Percentiles rank a stretch among this genome's conserved stretches.
Conservation (phyloP, 176 grass and related monocot genomes). For the Oryza punctata region DNA sequence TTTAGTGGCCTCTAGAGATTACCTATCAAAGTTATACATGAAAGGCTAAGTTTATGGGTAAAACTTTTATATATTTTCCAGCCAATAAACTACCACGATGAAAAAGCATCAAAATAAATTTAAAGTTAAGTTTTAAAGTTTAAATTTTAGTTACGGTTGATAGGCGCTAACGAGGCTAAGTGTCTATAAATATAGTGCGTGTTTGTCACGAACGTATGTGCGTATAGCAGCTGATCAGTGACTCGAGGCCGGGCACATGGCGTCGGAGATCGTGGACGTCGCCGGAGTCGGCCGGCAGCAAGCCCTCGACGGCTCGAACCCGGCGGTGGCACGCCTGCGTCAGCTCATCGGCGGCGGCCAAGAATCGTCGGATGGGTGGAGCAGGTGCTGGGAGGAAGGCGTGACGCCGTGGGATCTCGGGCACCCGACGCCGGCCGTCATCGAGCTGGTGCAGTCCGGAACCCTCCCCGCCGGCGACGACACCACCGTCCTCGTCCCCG, state of each 20-base stretch:
- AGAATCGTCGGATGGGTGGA: conserved; percentile 44
- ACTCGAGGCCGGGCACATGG: neutral
- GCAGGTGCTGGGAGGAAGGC: conserved; percentile 61
- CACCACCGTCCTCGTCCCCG: conserved; percentile 50
- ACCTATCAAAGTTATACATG: too few relatives aligned
- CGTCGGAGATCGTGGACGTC: neutral
- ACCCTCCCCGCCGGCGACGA: conserved; percentile 41
- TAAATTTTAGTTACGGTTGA: too few relatives aligned
- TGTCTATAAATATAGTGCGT: neutral
- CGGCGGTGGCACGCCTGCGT: conserved; percentile 16
- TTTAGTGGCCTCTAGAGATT: too few relatives aligned
- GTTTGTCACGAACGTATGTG: too few relatives aligned
- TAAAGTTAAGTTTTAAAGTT: too few relatives aligned
- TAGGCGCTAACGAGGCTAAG: too few relatives aligned
- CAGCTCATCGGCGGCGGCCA: neutral
- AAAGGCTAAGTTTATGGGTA: too few relatives aligned
- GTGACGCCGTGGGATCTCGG: conserved; percentile 64
- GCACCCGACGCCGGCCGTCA: conserved; percentile 52
- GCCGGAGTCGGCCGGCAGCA: neutral
- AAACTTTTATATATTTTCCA: too few relatives aligned
- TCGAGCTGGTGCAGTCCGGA: conserved; percentile 41
- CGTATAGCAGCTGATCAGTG: too few relatives aligned
- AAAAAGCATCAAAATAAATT: too few relatives aligned
- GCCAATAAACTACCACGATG: too few relatives aligned
- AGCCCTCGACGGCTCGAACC: conserved; percentile 39